Evolutionary conservation across 2,329 filamentous ascomycete species (phyloP).

Genomic region (Stemphylium vesicarium): DNA sequence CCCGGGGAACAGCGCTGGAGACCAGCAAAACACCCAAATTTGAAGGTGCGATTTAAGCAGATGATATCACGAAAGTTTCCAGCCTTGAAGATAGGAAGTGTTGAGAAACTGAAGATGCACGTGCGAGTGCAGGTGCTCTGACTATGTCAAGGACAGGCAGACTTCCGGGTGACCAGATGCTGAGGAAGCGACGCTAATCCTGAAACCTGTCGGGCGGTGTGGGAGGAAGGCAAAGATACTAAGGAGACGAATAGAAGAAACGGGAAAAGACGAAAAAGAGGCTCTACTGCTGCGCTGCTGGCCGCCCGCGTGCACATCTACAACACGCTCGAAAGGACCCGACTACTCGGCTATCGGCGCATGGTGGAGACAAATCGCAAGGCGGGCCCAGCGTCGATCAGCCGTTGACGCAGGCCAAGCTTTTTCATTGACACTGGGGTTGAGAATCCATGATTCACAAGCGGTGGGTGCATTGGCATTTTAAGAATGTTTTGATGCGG

Average conservation of each 20-base stretch:
- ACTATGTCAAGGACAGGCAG: neutral
- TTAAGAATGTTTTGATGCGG: neutral
- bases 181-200: slow-evolving; percentile 27
- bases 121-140: neutral
- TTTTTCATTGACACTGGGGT: neutral
- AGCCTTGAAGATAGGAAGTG: neutral
- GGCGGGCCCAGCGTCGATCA: slow-evolving; percentile 19
- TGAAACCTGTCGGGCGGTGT: neutral
- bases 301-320: neutral
- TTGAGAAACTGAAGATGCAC: neutral
- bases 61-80: neutral
- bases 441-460: neutral
- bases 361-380: slow-evolving; percentile 4
- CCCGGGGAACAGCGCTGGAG: neutral
- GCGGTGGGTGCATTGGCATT: neutral
- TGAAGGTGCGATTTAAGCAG: no score
- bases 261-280: neutral
- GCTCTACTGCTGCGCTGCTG: neutral
- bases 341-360: slow-evolving; percentile 6
- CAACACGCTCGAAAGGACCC: neutral
- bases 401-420: slow-evolving; percentile 21
- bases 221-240: neutral
- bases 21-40: neutral
- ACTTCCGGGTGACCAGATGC: slow-evolving; percentile 14
- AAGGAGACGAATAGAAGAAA: slow-evolving; percentile 1